Conservation (phyloP, 306 rosid genomes). For the Citrullus colocynthis region DNA sequence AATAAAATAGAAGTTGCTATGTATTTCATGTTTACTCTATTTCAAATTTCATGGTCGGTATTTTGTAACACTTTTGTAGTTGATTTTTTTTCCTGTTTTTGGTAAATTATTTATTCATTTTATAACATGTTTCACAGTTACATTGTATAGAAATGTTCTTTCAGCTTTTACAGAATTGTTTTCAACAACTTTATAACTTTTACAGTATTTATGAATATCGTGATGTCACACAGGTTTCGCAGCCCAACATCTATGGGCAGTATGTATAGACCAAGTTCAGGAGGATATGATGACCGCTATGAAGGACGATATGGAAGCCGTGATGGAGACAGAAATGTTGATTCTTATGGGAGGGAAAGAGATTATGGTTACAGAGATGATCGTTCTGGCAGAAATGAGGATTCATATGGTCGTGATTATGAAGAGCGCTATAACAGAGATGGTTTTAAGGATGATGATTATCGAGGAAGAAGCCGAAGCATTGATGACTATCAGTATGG, state of each 20-base stretch:
- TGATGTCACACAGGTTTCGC: constrained; percentile 57
- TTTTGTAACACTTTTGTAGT: not conserved
- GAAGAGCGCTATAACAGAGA: constrained; percentile 60
- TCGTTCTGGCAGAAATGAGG: constrained; percentile 33
- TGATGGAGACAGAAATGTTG: constrained; percentile 50
- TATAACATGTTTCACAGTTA: not conserved
- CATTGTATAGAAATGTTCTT: not conserved
- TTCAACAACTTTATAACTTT: not conserved
- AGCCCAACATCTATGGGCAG: constrained; percentile 45
- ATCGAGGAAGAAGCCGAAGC: constrained; percentile 70
- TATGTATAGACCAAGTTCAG: constrained; percentile 68
- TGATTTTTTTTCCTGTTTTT: not conserved
- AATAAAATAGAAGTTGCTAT: not conserved
- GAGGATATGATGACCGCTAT: constrained; percentile 55
- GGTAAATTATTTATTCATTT: not conserved
- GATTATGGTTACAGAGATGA: constrained; percentile 76
- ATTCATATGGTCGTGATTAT: constrained; percentile 46
- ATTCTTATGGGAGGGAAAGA: constrained; percentile 73
- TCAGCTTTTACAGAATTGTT: not conserved
- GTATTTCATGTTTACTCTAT: not conserved
- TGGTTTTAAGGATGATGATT: constrained; percentile 67
- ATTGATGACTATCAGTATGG: constrained; percentile 52
- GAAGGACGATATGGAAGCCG: constrained; percentile 52
- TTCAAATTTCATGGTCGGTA: not conserved
- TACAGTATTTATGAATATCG: not conserved